Evolutionary conservation across 345 rosid genomes (phyloP).

Genomic region (Boechera stricta): DNA sequence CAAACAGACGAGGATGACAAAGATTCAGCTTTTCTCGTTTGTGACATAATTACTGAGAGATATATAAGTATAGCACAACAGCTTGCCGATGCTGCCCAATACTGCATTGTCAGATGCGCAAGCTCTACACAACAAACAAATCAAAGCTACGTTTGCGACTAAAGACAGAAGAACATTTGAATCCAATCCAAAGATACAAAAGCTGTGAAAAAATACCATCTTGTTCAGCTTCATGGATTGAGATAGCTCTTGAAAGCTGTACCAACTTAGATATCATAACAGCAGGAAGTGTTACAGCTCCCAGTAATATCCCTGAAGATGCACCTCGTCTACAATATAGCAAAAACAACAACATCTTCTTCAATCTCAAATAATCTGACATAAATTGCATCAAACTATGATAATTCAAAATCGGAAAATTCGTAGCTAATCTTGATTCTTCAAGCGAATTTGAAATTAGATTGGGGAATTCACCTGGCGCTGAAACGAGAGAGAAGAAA

Average conservation of each 20-base stretch:
- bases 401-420: background rate
- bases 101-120: constrained; percentile 71
- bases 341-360: background rate
- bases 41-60: constrained; percentile 52
- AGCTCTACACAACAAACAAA: constrained; percentile 55
- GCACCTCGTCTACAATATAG: constrained; percentile 64
- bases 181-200: background rate
- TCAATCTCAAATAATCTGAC: background rate
- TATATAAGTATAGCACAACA: constrained; percentile 71
- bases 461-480: constrained; percentile 52
- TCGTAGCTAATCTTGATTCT: background rate
- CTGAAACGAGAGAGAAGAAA: constrained; percentile 51
- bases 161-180: too few species aligned
- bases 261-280: constrained; percentile 75
- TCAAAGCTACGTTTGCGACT: background rate
- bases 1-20: constrained; percentile 43
- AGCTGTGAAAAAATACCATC: constrained; percentile 51
- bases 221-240: constrained; percentile 52
- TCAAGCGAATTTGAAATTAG: background rate
- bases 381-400: background rate
- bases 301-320: constrained; percentile 86
- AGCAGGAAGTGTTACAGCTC: constrained; percentile 81
- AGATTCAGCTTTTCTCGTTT: constrained; percentile 30
- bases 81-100: constrained; percentile 74
- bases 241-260: constrained; percentile 73